Conservation (phyloP, 2,329 filamentous ascomycete genomes). For the Biscogniauxia mediterranea region DNA sequence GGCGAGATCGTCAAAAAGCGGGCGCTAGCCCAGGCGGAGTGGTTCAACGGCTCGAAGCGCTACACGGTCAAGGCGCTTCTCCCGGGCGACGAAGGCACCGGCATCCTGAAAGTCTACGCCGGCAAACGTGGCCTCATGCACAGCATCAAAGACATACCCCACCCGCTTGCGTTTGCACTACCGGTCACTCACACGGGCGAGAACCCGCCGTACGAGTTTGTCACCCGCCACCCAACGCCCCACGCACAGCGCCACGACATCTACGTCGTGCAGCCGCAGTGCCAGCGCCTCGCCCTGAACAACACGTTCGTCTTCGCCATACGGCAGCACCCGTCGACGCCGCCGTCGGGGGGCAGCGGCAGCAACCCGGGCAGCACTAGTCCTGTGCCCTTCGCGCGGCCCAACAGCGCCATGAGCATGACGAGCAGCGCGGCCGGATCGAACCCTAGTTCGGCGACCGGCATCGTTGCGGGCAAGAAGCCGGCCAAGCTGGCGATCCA, state of each 20-base stretch:
- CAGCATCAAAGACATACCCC: conserved; percentile 92
- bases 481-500: conserved; percentile 96
- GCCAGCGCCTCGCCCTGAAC: conserved; percentile 80
- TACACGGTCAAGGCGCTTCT: conserved; percentile 92
- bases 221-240: conserved; percentile 89
- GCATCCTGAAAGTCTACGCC: conserved; percentile 85
- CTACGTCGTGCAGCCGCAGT: conserved; percentile 95
- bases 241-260: conserved; percentile 97
- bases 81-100: conserved; percentile 87
- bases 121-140: conserved; percentile 96
- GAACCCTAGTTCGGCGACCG: conserved; percentile 53
- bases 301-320: conserved; percentile 98
- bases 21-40: conserved; percentile 87
- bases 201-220: conserved; percentile 92
- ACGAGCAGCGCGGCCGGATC: conserved; percentile 56
- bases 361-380: conserved; percentile 49
- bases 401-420: conserved; percentile 64
- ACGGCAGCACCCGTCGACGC: conserved; percentile 76
- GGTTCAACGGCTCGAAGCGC: conserved; percentile 81
- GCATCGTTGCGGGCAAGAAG: conserved; percentile 63
- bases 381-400: conserved; percentile 61
- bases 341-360: conserved; percentile 29
- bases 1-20: conserved; percentile 83
- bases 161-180: conserved; percentile 84
- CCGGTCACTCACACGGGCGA: conserved; percentile 87